Evolutionary conservation across 306 rosid species (phyloP).

Genomic region (Vachellia collinsii): DNA sequence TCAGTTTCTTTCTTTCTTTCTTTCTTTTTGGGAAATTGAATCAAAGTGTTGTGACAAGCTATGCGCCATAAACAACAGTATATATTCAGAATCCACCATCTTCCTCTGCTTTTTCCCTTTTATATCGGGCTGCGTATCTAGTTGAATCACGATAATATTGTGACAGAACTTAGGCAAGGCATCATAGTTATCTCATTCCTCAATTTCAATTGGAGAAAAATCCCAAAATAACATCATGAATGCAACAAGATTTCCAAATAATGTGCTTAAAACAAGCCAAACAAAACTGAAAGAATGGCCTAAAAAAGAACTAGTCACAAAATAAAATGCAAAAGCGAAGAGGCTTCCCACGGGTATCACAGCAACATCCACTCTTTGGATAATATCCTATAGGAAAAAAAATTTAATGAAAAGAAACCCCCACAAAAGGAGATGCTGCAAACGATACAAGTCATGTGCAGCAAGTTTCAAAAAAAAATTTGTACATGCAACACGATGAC

Average conservation of each 20-base stretch:
- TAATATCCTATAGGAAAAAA: background rate
- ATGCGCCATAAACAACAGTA: background rate
- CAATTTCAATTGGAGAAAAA: background rate
- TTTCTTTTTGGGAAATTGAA: too few species aligned
- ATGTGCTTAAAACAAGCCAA: background rate
- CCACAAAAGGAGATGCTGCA: background rate
- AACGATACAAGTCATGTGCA: background rate
- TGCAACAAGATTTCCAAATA: background rate
- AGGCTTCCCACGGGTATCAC: background rate
- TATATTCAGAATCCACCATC: background rate
- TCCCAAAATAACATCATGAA: background rate
- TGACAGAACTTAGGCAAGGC: background rate
- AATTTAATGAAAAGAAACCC: background rate
- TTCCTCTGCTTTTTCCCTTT: too few species aligned
- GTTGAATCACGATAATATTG: background rate
- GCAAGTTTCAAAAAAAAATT: slow-evolving; percentile 31
- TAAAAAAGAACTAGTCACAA: background rate
- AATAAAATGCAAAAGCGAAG: background rate
- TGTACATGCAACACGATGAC: background rate
- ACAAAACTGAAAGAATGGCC: background rate
- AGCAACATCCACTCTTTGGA: background rate
- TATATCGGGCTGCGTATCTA: background rate
- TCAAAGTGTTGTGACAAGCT: too few species aligned
- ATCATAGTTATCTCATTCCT: background rate
- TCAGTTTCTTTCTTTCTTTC: too few species aligned